A percentile compares a stretch with the other conserved stretches of the same genome.
Evolutionary conservation across 2,329 filamentous ascomycete species (phyloP).

Genomic region (Ceratocystis cacaofunesta): DNA sequence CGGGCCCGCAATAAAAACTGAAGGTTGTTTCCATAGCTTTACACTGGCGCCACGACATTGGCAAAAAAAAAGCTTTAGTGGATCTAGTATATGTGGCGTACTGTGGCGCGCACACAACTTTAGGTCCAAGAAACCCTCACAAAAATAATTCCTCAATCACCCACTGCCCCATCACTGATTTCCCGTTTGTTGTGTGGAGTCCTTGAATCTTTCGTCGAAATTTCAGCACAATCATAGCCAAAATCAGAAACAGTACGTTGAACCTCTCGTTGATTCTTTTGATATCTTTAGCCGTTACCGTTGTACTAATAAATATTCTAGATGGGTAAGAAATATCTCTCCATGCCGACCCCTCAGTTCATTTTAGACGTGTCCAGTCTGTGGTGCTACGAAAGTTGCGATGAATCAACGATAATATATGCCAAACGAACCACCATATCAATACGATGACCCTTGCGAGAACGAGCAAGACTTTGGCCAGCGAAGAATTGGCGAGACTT

Average conservation of each 20-base stretch:
- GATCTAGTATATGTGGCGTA: constrained; percentile 1
- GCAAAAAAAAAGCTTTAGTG: background rate
- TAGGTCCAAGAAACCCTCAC: constrained; percentile 17
- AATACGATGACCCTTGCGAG: background rate
- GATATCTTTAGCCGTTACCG: constrained; percentile 10
- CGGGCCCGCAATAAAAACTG: no score
- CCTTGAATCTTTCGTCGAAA: constrained; percentile 15
- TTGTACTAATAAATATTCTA: constrained; percentile 30
- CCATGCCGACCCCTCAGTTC: background rate
- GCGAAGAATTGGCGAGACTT: background rate
- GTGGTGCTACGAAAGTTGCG: constrained; percentile 8
- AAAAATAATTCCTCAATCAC: constrained; percentile 15
- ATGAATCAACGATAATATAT: background rate
- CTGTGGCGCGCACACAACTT: constrained; percentile 16
- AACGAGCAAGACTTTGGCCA: background rate
- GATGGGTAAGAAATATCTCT: constrained; percentile 42
- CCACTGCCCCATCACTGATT: constrained; percentile 13
- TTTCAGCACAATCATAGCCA: constrained; percentile 16
- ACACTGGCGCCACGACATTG: constrained; percentile 8
- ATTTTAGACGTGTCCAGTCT: constrained; percentile 5
- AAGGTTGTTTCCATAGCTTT: no score
- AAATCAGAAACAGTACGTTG: constrained; percentile 17
- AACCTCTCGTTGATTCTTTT: constrained; percentile 10
- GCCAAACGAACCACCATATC: background rate
- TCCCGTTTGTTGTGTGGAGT: constrained; percentile 15